Conservation (phyloP, 371 early-diverging fungal species). For the Capillidium heterosporum region DNA sequence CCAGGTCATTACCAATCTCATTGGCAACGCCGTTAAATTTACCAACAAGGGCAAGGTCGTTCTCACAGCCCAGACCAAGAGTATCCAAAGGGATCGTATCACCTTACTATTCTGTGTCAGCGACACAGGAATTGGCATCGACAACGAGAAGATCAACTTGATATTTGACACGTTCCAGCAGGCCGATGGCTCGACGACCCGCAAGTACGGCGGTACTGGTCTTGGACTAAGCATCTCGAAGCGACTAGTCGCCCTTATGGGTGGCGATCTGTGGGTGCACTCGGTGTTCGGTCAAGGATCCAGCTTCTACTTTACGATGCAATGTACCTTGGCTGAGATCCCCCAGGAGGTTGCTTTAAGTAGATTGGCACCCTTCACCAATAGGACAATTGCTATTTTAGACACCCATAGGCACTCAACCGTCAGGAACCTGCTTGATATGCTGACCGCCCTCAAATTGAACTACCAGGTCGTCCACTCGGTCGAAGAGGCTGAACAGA, state of each 20-base stretch:
- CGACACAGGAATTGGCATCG: slow-evolving; percentile 46
- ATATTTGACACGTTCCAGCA: slow-evolving; percentile 72
- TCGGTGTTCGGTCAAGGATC: slow-evolving; percentile 46
- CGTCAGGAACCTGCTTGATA: background rate
- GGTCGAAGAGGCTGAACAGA: slow-evolving; percentile 18
- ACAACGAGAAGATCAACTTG: slow-evolving; percentile 28
- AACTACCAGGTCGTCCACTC: slow-evolving; percentile 17
- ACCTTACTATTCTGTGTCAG: slow-evolving; percentile 38
- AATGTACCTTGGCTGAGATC: slow-evolving; percentile 20
- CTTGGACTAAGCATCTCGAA: slow-evolving; percentile 66
- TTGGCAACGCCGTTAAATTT: slow-evolving; percentile 48
- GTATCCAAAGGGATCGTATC: background rate
- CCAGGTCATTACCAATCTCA: slow-evolving; percentile 27
- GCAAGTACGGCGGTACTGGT: slow-evolving; percentile 70
- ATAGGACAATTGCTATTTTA: slow-evolving; percentile 24
- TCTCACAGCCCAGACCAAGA: background rate
- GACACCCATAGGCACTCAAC: slow-evolving; percentile 9
- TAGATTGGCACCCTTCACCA: slow-evolving; percentile 21
- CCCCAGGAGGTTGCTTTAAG: slow-evolving; percentile 18
- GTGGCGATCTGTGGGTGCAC: slow-evolving; percentile 58
- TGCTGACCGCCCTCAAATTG: slow-evolving; percentile 19
- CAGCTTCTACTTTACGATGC: slow-evolving; percentile 48
- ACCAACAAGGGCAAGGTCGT: slow-evolving; percentile 32
- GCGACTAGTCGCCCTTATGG: slow-evolving; percentile 53
- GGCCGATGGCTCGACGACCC: slow-evolving; percentile 61